phyloP scores from a whole-genome alignment of 306 rosid species.

The Acacia crassicarpa region DNA sequence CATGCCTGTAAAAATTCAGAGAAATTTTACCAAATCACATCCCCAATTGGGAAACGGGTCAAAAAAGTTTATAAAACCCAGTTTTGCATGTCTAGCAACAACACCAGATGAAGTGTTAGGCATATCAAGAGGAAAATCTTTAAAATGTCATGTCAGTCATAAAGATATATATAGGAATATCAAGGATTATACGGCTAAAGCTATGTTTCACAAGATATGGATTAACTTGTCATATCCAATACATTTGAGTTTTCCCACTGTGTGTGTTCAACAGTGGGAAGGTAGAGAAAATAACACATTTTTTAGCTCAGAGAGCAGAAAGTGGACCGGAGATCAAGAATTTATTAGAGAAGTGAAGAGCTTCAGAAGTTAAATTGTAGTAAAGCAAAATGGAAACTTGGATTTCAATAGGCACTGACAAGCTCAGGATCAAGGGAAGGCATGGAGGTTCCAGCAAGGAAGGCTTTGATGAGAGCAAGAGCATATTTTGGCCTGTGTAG shows the following conservation, averaged over 20 bases:
- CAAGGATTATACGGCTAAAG: not conserved
- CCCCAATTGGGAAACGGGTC: not conserved
- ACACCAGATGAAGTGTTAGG: not conserved
- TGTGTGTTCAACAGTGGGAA: not conserved
- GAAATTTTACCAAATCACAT: too few relatives aligned
- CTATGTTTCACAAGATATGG: not conserved
- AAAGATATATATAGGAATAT: not conserved
- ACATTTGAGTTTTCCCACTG: not conserved
- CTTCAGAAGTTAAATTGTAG: not conserved
- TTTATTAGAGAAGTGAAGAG: not conserved
- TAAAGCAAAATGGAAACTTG: not conserved
- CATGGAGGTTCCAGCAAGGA: constrained; percentile 73
- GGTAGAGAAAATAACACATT: not conserved
- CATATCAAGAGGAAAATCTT: not conserved
- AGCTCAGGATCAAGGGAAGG: constrained; percentile 36
- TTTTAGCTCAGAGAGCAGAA: not conserved
- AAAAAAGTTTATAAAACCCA: not conserved
- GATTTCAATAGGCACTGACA: constrained; percentile 39
- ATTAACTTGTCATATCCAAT: not conserved
- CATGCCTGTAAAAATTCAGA: too few relatives aligned
- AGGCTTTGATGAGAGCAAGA: constrained; percentile 59
- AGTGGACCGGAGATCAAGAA: not conserved
- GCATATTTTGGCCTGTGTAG: constrained; percentile 87
- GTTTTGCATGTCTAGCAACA: not conserved
- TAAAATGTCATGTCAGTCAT: not conserved